Evolutionary conservation across 352 stramenopile genomes (phyloP), one percentile per base, ranked within the genome.

Genomic region (Pythium myriotylum): DNA sequence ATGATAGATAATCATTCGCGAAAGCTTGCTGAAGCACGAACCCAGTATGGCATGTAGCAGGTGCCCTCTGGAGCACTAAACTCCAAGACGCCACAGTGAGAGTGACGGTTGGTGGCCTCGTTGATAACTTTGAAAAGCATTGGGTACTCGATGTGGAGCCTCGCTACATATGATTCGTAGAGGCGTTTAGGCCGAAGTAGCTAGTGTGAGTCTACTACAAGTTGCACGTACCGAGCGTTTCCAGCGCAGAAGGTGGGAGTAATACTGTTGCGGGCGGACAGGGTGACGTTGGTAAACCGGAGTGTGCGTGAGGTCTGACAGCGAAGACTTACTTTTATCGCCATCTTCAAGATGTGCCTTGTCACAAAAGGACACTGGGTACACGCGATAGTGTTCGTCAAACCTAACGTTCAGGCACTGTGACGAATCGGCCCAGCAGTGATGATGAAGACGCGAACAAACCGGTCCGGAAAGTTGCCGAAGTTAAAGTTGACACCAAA

Each of bases 1-100:
- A 1, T 19, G 13, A 13, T 12, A 23, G 37, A 20, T 6, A 20
- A 3, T n/a, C 37, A 20, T 43, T 35, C 29, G 29, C 29, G 13
- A 3, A 17, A 43, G 37, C 4, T 19, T 43, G 5, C 37, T 20
- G 4, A n/a, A 39, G 40, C 12, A 57, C 64, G n/a, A 67, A 93
- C 86, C 97, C 97, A 99, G 80, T 98, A 99, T 1, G 97, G 97
- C 84, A 99, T 98, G 80, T 99, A 99, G 75, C 96, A 99, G 16
- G 81, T 98, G 12, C 97, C 97, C 77, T 99, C 97, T 8, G 97
- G 87, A 0, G 97, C 97, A 47, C 96, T 99, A 73, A 99, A 99
- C 87, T 99, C 97, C 41, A 99, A 70, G 26, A 99, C 97, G 59
- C 97, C 97, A 51, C 93, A 98, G 71, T 99, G 97, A 37, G 96